A percentile compares a stretch with the other conserved stretches of the same genome.
Conservation (phyloP, 2,329 filamentous ascomycete genomes). For the Cyclaneusma minus region DNA sequence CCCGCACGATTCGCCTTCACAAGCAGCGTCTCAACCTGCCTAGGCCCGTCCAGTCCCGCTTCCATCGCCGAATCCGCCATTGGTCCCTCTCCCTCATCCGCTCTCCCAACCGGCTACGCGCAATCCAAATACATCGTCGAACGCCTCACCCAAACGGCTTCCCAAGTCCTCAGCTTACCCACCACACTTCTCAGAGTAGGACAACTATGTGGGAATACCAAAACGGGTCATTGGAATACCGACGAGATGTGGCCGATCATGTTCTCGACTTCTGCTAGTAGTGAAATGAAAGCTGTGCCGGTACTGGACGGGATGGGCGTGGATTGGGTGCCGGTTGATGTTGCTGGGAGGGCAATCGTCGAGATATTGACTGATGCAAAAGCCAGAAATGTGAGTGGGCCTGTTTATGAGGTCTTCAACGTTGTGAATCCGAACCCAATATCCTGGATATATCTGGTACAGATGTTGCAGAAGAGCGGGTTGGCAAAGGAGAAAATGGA, state of each 20-base stretch:
- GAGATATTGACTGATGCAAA: conserved; percentile 2
- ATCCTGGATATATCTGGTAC: conserved; percentile 7
- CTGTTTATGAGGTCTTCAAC: conserved; percentile 13
- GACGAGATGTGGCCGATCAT: conserved; percentile 15
- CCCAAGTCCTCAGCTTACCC: conserved; percentile 7
- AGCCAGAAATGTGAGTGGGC: not conserved
- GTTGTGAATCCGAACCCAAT: conserved; percentile 12
- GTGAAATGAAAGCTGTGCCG: conserved; percentile 7
- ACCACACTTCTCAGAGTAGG: conserved; percentile 13
- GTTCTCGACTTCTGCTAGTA: conserved; percentile 8
- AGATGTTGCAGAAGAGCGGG: too few species aligned
- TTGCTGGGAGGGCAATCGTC: conserved; percentile 9
- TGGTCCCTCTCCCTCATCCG: conserved; percentile 9
- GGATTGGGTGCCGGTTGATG: conserved; percentile 15
- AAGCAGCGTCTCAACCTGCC: conserved; percentile 14
- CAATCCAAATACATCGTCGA: conserved; percentile 16
- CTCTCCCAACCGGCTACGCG: conserved; percentile 11
- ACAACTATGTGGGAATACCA: conserved; percentile 12
- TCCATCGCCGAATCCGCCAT: conserved; percentile 10
- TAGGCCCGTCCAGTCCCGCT: conserved; percentile 7
- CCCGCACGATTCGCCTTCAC: conserved; percentile 14
- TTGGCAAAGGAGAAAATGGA: conserved; percentile 4
- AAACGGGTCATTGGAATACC: conserved; percentile 12
- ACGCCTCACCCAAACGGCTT: conserved; percentile 11
- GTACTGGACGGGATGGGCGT: conserved; percentile 6